Conservation (phyloP, 768 basidiomycete species). For the Trametes sanguinea region DNA sequence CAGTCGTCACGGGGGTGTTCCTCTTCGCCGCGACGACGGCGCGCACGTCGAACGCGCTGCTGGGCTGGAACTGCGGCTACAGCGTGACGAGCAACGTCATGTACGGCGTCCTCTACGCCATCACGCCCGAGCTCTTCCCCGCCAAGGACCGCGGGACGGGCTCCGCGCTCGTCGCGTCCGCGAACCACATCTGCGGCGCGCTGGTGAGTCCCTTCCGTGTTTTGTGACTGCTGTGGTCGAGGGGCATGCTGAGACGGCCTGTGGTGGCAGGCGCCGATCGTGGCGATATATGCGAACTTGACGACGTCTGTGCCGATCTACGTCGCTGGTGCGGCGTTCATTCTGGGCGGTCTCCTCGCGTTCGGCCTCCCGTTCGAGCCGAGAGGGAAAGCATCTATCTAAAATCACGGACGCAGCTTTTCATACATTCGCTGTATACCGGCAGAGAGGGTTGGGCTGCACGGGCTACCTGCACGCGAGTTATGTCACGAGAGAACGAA, state of each 20-base stretch:
- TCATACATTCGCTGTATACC: neutral
- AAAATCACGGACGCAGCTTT: neutral
- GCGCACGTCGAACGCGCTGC: constrained; percentile 49
- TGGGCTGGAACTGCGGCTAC: constrained; percentile 63
- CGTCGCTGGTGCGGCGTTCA: constrained; percentile 53
- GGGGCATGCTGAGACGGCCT: neutral
- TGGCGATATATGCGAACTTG: constrained; percentile 51
- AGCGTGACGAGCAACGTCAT: constrained; percentile 58
- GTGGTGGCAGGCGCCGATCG: constrained; percentile 44
- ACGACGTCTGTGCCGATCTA: constrained; percentile 55
- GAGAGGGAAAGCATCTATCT: constrained; percentile 55
- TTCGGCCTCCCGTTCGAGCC: constrained; percentile 59
- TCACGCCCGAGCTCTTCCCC: constrained; percentile 55
- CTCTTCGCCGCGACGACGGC: constrained; percentile 60
- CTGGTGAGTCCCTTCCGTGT: constrained; percentile 40
- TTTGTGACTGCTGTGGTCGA: neutral
- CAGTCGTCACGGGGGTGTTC: constrained; percentile 56
- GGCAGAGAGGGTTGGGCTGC: neutral
- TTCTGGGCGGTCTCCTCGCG: constrained; percentile 49
- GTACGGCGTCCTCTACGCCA: constrained; percentile 49
- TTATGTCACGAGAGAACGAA: neutral
- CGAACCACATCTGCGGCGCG: constrained; percentile 61
- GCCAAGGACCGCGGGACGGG: constrained; percentile 58
- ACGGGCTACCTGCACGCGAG: neutral
- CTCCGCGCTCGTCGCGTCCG: constrained; percentile 51